Evolutionary conservation across 2,329 filamentous ascomycete species (phyloP), one percentile per base, ranked within the genome.

Genomic region (Diaporthe sp.): DNA sequence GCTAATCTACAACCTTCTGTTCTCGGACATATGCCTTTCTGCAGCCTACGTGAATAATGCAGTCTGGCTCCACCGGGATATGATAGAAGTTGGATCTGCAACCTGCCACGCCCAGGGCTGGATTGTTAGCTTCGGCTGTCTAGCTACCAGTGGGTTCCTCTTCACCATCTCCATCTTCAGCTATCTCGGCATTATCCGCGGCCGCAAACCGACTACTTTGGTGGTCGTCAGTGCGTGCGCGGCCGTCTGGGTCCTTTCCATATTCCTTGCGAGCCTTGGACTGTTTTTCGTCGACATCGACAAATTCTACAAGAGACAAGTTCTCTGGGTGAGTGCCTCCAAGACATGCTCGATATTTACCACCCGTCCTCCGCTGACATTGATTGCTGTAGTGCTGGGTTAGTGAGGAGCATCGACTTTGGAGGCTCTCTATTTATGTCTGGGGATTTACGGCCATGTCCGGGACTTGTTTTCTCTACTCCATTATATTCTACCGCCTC

Each of bases 1-100:
- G 0, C 85, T 94, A 6, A 92, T 94, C 73, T 89, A 93, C 80
- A 94, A 94, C 79, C 87, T 94, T 0, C 84, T 94, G 7, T 82
- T 93, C 30, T 92, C 92, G 74, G 92, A 94, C 77, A 87, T 93
- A 72, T 90, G 92, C 78, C 92, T 94, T 78, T 87, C 90, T 10
- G 80, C 90, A 0, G 90, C 91, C 5, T 94, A 94, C 79, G 78
- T 92, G 56, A 84, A 94, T 65, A 93, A 92, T 75, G 86, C 88
- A 5, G 83, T 88, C 47, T 92, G 92, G 88, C 83, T 93, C 7
- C 80, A 82, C 1, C 80, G 84, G 19, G 85, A 92, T 79, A 85
- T 83, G 0, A 87, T 94, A 22, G 78, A 86, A 1, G 89, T 91
- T 1, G 86, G 86, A 3, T 88, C 87, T 0, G 77, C 84, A 1